Evolutionary conservation across 495 filamentous ascomycete species (phyloP).

Genomic region (Tuber brumale): DNA sequence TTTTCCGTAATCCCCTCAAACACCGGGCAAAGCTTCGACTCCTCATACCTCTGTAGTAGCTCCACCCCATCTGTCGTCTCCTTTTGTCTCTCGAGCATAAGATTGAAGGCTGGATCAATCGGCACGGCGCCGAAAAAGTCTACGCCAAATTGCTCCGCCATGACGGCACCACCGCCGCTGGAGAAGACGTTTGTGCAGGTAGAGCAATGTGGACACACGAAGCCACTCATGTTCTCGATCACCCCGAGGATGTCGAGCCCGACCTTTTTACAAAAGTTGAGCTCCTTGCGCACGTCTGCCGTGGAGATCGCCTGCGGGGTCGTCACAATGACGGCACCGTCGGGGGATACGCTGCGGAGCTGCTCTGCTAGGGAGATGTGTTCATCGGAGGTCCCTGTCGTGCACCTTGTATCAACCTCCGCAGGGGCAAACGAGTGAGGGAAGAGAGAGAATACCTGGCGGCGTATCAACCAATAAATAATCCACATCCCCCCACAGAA

Average conservation of each 20-base stretch:
- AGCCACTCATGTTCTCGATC: conserved; percentile 96
- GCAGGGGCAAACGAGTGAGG: neutral
- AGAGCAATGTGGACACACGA: conserved; percentile 88
- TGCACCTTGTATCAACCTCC: neutral
- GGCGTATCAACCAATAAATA: conserved; percentile 93
- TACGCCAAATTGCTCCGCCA: conserved; percentile 80
- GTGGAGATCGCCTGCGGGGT: conserved; percentile 93
- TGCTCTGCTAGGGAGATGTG: conserved; percentile 91
- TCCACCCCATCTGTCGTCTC: conserved; percentile 42
- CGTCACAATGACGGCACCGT: conserved; percentile 87
- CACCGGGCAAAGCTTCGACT: conserved; percentile 32
- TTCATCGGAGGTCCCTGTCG: conserved; percentile 70
- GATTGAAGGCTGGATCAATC: conserved; percentile 69
- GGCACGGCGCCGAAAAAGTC: conserved; percentile 81
- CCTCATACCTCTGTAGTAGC: conserved; percentile 41
- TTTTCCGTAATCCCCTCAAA: conserved; percentile 42
- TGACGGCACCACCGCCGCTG: conserved; percentile 78
- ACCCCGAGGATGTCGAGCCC: conserved; percentile 77
- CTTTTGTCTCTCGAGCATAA: conserved; percentile 49
- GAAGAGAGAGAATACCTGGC: conserved; percentile 51
- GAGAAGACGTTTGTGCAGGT: conserved; percentile 90
- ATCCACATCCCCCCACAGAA: conserved; percentile 81
- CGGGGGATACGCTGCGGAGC: conserved; percentile 55
- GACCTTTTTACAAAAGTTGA: conserved; percentile 91
- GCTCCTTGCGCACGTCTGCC: conserved; percentile 88